Conservation (phyloP, 2,329 filamentous ascomycete genomes). For the Ophiostoma australiae region DNA sequence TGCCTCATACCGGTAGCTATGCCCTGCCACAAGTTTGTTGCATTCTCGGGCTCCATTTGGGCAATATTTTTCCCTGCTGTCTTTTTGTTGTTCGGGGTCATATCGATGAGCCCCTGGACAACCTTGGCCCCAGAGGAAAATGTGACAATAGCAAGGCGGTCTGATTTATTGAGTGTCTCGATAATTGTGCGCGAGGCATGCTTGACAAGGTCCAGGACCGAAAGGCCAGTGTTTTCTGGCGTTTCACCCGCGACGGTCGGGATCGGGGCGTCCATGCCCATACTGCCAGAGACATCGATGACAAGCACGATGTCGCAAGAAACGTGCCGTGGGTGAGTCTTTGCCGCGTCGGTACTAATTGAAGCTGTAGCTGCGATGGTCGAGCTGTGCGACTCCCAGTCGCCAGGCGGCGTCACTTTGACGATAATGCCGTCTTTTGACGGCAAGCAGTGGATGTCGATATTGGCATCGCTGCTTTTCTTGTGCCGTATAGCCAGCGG, state of each 20-base stretch:
- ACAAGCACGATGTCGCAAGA: conserved; percentile 58
- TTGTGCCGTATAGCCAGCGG: background rate
- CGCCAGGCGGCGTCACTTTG: conserved; percentile 43
- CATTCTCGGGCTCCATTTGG: conserved; percentile 36
- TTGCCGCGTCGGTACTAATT: conserved; percentile 2
- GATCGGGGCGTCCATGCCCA: conserved; percentile 45
- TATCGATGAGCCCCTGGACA: conserved; percentile 40
- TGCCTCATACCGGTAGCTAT: conserved; percentile 47
- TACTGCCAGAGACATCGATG: conserved; percentile 58
- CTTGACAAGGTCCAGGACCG: conserved; percentile 55
- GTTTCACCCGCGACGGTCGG: conserved; percentile 39
- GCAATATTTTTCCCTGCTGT: conserved; percentile 41
- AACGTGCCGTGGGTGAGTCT: conserved; percentile 31
- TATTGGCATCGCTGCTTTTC: background rate
- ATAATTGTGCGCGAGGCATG: conserved; percentile 54
- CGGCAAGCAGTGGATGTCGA: conserved; percentile 29
- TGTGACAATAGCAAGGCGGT: conserved; percentile 55
- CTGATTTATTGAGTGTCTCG: conserved; percentile 49
- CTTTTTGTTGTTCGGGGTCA: conserved; percentile 46
- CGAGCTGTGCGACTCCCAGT: conserved; percentile 30
- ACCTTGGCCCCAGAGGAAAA: conserved; percentile 42
- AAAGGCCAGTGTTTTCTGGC: conserved; percentile 47
- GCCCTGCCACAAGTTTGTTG: conserved; percentile 57
- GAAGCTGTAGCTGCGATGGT: background rate
- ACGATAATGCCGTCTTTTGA: conserved; percentile 41